Evolutionary conservation across 2,329 filamentous ascomycete genomes (phyloP), one percentile per base, ranked within the genome.

Genomic region (Ascochyta viciae-villosae): DNA sequence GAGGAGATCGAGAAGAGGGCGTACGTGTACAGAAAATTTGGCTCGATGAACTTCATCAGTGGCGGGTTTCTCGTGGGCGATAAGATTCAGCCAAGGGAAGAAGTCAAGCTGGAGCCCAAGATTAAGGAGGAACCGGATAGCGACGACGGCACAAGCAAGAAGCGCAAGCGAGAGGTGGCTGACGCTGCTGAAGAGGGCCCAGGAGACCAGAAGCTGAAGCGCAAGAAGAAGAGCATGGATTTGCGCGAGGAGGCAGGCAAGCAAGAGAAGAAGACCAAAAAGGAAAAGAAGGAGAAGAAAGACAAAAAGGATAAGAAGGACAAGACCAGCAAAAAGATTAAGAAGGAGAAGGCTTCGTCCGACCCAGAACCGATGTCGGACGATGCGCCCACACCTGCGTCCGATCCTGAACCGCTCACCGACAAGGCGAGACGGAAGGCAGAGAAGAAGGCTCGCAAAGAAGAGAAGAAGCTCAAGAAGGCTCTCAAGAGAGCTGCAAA

Each of bases 41-140:
- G 92, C 0, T 82, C 85, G 9, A 91, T 96, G 82, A 86, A 88
- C 44, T 99, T 99, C 75, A 89, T 99, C 23, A 87, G 83, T 55
- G 95, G 92, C n/a, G 95, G 94, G 0, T 83, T 92, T 53, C 71
- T 89, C 60, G 81, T 85, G 5, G 85, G 85, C 12, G 85, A 87
- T 57, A 72, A 62, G 54, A 62, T 68, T 44, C 57, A 50, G 22
- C 38, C 49, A 6, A 49, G 40, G 39, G 35, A 40, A 37, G 59
- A 72, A 46, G 63, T 63, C 43, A 68, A 68, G 60, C 31, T 53
- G 22, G 76, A 79, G 58, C 85, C 82, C 62, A 74, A 76, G 6
- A 76, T 80, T 7, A 77, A 81, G 66, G 66, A 76, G 16, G 76
- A 78, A 55, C 76, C 48, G 65, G 77, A 60, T 59, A 77, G 60